Percentiles rank a stretch among this genome's conserved stretches.
These are phyloP conservation scores for Blakeslea trispora DNA, from an alignment of 371 early-diverging fungal genomes.

Conservation along the genomic window DNA sequence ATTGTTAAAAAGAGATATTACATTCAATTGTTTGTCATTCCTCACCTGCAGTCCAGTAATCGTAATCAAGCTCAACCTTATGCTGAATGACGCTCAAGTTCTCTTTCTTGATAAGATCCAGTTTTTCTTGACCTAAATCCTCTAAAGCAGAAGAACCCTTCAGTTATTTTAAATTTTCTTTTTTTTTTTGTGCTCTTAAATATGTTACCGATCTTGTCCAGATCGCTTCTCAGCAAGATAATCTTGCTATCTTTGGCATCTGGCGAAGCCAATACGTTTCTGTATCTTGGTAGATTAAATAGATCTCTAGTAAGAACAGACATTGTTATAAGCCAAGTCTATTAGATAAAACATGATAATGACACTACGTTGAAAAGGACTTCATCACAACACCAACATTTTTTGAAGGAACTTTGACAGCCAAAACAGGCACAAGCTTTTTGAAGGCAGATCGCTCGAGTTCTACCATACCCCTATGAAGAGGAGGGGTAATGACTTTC, in stretches of 20 bases:
- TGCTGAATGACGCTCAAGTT: constrained; percentile 52
- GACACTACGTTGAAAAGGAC: constrained; percentile 45
- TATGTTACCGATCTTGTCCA: constrained; percentile 17
- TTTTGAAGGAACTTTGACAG: constrained; percentile 68
- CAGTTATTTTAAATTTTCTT: background rate
- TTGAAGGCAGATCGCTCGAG: constrained; percentile 68
- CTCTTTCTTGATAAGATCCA: constrained; percentile 52
- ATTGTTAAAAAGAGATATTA: background rate
- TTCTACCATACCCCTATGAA: constrained; percentile 55
- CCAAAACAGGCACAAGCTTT: constrained; percentile 53
- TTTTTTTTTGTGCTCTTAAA: background rate
- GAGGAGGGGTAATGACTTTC: constrained; percentile 32
- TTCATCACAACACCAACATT: constrained; percentile 58
- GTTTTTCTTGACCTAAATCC: constrained; percentile 49
- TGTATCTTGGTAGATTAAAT: constrained; percentile 69
- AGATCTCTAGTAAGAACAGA: constrained; percentile 49
- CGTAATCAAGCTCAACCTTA: constrained; percentile 66
- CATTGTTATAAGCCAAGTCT: background rate
- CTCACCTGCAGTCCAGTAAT: constrained; percentile 78
- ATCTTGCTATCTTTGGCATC: constrained; percentile 59
- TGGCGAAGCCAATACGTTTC: constrained; percentile 68
- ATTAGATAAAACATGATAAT: too few species aligned
- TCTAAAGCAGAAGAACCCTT: constrained; percentile 15
- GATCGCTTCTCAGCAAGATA: constrained; percentile 56
- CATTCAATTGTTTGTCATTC: background rate